Evolutionary conservation across 2,329 filamentous ascomycete genomes (phyloP).

Genomic region (Calonectria montana): DNA sequence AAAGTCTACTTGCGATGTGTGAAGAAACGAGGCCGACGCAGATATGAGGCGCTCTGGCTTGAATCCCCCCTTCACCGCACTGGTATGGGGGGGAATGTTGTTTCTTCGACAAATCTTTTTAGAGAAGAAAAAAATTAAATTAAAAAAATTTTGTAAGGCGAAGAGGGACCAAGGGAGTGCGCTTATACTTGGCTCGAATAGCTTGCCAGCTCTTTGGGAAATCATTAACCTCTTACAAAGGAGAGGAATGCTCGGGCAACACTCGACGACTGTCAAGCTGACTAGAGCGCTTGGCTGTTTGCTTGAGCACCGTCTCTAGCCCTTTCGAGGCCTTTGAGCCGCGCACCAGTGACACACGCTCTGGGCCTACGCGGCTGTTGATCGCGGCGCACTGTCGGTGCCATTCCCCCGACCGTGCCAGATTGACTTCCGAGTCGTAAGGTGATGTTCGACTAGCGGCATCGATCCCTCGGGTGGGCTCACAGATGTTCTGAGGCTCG

Average conservation of each 20-base stretch:
- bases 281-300: not conserved
- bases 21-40: not conserved
- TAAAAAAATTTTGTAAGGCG: not conserved
- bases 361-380: not conserved
- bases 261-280: not conserved
- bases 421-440: not conserved
- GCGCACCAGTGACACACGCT: not conserved
- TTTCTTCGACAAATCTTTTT: not conserved
- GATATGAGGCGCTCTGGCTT: not conserved
- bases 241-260: not conserved
- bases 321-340: not conserved
- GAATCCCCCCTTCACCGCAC: not conserved
- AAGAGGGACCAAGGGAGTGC: not conserved
- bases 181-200: not conserved
- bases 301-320: not conserved
- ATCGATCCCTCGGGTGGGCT: not conserved
- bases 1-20: not conserved
- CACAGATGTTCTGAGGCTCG: not conserved
- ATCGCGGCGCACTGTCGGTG: not conserved
- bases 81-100: not conserved
- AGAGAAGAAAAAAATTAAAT: not conserved
- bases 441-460: not conserved
- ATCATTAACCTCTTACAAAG: not conserved
- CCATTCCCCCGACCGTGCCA: not conserved
- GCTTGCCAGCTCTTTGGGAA: not conserved